Evolutionary conservation across 805 yeast genomes (phyloP).

Genomic region (Pichia scutulata): DNA sequence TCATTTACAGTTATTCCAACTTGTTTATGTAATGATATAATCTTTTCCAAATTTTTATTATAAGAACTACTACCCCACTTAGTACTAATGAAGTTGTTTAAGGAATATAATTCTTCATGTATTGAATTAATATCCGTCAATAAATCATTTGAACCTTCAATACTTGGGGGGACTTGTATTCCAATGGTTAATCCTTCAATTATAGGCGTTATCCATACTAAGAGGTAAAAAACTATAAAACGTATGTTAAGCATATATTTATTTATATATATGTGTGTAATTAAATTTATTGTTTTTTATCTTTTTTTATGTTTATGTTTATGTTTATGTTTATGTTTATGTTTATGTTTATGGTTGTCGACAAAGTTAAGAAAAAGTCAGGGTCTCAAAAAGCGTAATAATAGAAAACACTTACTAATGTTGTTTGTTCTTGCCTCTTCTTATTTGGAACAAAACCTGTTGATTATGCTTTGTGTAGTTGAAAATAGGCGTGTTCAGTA

Average conservation of each 20-base stretch:
- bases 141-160: background rate
- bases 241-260: too few relatives aligned
- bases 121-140: slow-evolving; percentile 3
- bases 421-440: too few relatives aligned
- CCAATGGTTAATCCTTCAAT: slow-evolving; percentile 1
- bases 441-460: too few relatives aligned
- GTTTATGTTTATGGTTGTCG: background rate
- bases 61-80: background rate
- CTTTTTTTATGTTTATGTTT: too few relatives aligned
- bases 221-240: background rate
- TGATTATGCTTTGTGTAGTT: too few relatives aligned
- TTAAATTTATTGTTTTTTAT: too few relatives aligned
- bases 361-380: background rate
- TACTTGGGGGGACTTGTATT: slow-evolving; percentile 3
- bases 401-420: too few relatives aligned
- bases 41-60: background rate
- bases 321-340: too few relatives aligned
- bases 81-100: background rate
- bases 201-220: background rate
- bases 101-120: slow-evolving; percentile 4
- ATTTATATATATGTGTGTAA: too few relatives aligned
- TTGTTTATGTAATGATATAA: background rate
- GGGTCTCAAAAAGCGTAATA: too few relatives aligned
- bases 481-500: too few relatives aligned
- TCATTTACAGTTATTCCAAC: background rate